Evolutionary conservation across 2,329 filamentous ascomycete species (phyloP), one percentile per base, ranked within the genome.

Genomic region (Bimuria novae-zelandiae): DNA sequence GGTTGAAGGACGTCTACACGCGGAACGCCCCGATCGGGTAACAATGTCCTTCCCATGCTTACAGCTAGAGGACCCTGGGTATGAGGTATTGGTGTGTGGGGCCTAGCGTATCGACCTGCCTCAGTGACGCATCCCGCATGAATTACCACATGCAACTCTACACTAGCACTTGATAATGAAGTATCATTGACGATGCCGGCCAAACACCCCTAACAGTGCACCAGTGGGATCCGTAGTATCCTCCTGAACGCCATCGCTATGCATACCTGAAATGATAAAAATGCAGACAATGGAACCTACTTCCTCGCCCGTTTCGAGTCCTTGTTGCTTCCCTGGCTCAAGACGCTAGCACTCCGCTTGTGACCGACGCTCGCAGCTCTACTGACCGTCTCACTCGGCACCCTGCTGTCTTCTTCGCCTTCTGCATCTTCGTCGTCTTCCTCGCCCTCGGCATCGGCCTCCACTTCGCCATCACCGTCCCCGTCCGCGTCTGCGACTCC

Each of bases 291-390:
- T 2, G n/a, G 19, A 14, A 17, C n/a, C 41, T 58, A 72, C 56
- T 70, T 72, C 60, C 64, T 67, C 46, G 51, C 60, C 54, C 72
- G 58, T 58, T 74, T 75, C 23, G 52, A 60, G 49, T 69, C 70
- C 57, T 62, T 57, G 44, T 55, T 61, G 54, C 72, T 75, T 33
- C 56, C 63, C 47, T 80, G 78, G 70, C 89, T 93, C 48, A 95
- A 72, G 27, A 92, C 89, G 71, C 90, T 95, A 1, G 90, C 90
- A 69, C 90, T 94, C 54, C 91, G 83, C 77, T 95, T 95, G 59
- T 89, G 87, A 0, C 69, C 68, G 11, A 59, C 58, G 45, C 65
- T 69, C 7, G 61, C 65, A 3, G 62, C 70, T 17, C 65, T 59
- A 37, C 55, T 62, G 0, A 53, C 39, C 7, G 48, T 49, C 46